phyloP scores from a whole-genome alignment of 345 rosid species.

The Microcos paniculata region DNA sequence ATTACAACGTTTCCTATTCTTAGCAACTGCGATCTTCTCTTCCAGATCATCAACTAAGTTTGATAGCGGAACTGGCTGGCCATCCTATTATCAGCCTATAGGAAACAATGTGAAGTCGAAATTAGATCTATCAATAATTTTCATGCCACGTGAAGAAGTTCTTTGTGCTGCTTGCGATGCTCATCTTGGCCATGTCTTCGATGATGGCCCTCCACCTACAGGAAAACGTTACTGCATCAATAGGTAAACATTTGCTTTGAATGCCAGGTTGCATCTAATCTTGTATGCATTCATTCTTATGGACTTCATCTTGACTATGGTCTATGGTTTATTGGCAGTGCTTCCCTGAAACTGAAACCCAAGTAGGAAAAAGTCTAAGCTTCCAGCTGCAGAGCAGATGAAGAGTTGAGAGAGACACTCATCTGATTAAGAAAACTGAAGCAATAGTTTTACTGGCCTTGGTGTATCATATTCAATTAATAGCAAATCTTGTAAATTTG shows the following conservation, averaged over 20 bases:
- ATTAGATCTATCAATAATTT: constrained; percentile 70
- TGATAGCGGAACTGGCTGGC: constrained; percentile 99
- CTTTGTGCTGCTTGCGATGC: constrained; percentile 65
- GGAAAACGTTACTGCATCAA: constrained; percentile 87
- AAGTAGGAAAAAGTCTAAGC: not conserved
- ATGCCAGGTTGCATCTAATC: not conserved
- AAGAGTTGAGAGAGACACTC: too few relatives aligned
- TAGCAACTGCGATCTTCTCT: not conserved
- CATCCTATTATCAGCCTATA: constrained; percentile 74
- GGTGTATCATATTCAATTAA: not conserved
- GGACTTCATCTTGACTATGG: not conserved
- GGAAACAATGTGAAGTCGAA: constrained; percentile 70
- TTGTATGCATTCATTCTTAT: not conserved
- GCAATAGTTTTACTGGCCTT: not conserved
- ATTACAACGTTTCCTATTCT: not conserved
- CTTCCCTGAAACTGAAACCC: constrained; percentile 33
- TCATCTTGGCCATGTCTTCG: constrained; percentile 88
- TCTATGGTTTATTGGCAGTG: constrained; percentile 30
- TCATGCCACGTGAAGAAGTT: constrained; percentile 93
- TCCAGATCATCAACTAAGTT: constrained; percentile 85
- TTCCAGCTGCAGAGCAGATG: not conserved
- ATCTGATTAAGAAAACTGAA: not conserved
- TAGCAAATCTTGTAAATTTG: not conserved
- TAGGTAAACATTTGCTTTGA: constrained; percentile 40
- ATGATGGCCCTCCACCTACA: constrained; percentile 87